Base-by-base conservation (phyloP, 768 basidiomycete species). In the Agrocybe praecox region DNA sequence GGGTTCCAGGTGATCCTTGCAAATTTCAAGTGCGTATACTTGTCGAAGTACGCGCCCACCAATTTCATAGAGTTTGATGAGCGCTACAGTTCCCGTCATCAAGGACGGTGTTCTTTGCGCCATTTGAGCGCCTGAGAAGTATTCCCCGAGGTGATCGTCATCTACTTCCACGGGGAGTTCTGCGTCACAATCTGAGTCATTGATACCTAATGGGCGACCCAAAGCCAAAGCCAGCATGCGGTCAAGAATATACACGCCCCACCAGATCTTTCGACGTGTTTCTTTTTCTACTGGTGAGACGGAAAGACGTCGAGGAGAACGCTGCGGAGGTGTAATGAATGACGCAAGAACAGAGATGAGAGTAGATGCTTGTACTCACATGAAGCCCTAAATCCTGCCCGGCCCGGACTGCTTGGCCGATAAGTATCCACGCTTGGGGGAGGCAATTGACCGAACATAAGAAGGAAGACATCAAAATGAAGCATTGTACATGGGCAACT, bases 361-460 rank as follows among this genome's bases (percentile, higher is more conserved):
- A 40, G 55, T 40, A 40, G 36, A 40, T 40, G 24, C 46, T 43
- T 40, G 12, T 47, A 69, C 92, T 79, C 74, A 95, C 93, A 75
- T 96, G 94, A 63, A 96, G 81, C 45, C 94, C 94, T 42, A 96
- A 79, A 74, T 96, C 94, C 71, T 96, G 94, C 2, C 90, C 94
- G 57, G 86, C 86, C 57, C 94, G 86, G 46, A 96, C 85, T 21
- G 92, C 94, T 70, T 96, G 94, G 43, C 94, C 94, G 53, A 94
- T 84, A 55, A 95, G 80, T 60, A 96, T 84, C 94, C 94, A 96
- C 26, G 94, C 92, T 73, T 95, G 94, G 2, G 94, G 94, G 50
- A 96, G 83, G 67, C 94, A 94, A 67, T 96, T 96, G 63, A 96
- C 82, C 52, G 93, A 94, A 68, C 94, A 95, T 57, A 96, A 78